Evolutionary conservation across 2,329 filamentous ascomycete genomes (phyloP), one percentile per base, ranked within the genome.

Genomic region (Penicillium brevicompactum): DNA sequence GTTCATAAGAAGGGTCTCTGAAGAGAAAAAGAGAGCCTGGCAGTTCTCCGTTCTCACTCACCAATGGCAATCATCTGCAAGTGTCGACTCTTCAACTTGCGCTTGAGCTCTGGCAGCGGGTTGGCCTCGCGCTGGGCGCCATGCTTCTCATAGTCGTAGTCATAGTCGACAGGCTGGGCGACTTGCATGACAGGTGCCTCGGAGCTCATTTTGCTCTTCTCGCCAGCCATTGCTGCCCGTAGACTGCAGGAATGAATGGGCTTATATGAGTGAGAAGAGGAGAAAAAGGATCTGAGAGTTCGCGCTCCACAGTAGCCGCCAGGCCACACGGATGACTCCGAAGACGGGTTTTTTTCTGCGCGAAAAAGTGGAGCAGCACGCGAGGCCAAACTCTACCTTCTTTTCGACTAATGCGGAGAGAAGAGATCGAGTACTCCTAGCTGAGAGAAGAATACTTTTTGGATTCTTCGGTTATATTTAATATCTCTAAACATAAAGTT

Each of bases 11-110:
- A 18, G 18, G 18, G 1, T 18, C 18, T 18, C 18, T 18, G 24
- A 27, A 27, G 24, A 7, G 24, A 27, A 6, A 27, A 27, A 27
- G 4, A 27, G 24, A 27, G 5, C 11, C 7, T 3, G 7, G 3
- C 3, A 7, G 34, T 6, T n/a, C 34, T 14, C 34, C 6, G 18
- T 11, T 9, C 49, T 6, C 11, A 92, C 51, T 89, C 90, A 69
- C 92, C 92, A 65, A 97, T 96, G 24, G 94, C 94, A 80, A 97
- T 97, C 93, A 97, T 97, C 78, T 97, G 93, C 71, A 97, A 72
- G 79, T 99, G 94, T 46, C 92, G 82, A 24, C 87, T 88, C 77
- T 95, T 95, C 66, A 96, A 76, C 76, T 87, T 89, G 68, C 92
- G 82, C 56, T 90, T 86, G 56, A 97, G 82, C 51, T 75, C 70